These are phyloP conservation scores for Blastocystis sp. DNA, from an alignment of 352 stramenopile species.

Conservation along the genomic window DNA sequence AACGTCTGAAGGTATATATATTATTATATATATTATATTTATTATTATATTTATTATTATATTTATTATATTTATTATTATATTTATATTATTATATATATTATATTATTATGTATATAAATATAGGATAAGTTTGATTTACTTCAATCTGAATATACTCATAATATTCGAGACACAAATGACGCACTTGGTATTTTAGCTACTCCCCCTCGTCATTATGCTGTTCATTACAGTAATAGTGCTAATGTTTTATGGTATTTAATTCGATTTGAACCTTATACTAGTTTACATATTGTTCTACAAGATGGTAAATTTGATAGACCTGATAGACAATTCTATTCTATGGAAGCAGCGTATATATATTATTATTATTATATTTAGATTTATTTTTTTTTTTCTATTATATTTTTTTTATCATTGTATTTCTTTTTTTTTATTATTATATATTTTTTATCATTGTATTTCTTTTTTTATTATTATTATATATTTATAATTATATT, in stretches of 20 bases:
- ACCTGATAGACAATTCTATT: conserved; percentile 52
- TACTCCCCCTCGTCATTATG: conserved; percentile 82
- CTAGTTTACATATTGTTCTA: conserved; percentile 42
- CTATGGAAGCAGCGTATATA: conserved; percentile 51
- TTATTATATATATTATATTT: background rate
- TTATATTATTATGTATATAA: conserved; percentile 42
- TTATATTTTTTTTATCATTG: too few relatives aligned
- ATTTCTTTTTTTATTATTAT: too few relatives aligned
- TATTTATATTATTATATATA: too few relatives aligned
- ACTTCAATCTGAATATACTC: conserved; percentile 26
- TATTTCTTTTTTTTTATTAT: too few relatives aligned
- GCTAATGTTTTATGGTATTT: conserved; percentile 91
- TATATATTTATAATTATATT: too few relatives aligned
- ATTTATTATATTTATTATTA: too few relatives aligned
- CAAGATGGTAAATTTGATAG: conserved; percentile 51
- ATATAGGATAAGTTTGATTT: conserved; percentile 24
- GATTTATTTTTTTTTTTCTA: too few relatives aligned
- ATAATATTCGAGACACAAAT: background rate
- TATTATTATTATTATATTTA: too few relatives aligned
- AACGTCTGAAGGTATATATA: conserved; percentile 65
- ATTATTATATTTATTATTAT: too few relatives aligned
- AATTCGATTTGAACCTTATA: conserved; percentile 64
- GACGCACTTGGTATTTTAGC: conserved; percentile 21
- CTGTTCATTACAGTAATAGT: conserved; percentile 83
- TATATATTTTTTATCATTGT: too few relatives aligned